A percentile compares a stretch with the other conserved stretches of the same genome.
Evolutionary conservation across 495 filamentous ascomycete genomes (phyloP).

Genomic region (Aspergillus steynii): DNA sequence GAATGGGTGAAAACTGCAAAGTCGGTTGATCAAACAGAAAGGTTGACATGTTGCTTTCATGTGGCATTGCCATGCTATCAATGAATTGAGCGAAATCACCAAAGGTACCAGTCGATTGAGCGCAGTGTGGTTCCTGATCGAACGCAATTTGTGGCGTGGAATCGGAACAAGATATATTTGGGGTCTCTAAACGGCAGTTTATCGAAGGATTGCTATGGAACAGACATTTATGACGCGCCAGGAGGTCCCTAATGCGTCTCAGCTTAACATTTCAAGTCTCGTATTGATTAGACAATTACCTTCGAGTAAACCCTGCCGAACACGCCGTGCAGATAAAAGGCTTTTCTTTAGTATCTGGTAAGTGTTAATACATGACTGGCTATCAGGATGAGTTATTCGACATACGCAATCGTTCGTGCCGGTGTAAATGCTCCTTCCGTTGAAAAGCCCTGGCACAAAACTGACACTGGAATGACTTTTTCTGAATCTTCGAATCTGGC

Average conservation of each 20-base stretch:
- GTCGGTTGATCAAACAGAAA: neutral
- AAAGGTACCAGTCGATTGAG: neutral
- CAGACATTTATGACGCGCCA: neutral
- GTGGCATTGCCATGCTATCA: neutral
- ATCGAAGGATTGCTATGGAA: neutral
- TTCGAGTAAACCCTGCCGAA: constrained; percentile 7
- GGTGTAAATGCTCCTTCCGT: constrained; percentile 25
- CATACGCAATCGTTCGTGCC: constrained; percentile 30
- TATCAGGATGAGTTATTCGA: no score
- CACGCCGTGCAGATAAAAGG: constrained; percentile 20
- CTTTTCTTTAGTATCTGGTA: constrained; percentile 25
- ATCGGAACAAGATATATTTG: no score
- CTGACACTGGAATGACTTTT: constrained; percentile 16
- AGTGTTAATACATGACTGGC: no score
- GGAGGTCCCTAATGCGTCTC: neutral
- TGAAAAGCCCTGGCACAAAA: constrained; percentile 25
- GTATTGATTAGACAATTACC: neutral
- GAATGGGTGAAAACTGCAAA: neutral
- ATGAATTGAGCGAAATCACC: neutral
- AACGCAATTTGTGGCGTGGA: no score
- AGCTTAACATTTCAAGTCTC: no score
- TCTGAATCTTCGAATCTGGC: neutral
- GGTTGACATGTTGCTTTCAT: neutral
- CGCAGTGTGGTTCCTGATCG: neutral
- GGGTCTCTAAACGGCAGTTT: neutral